Base-by-base conservation (phyloP, 768 basidiomycete genomes). In the Kwoniella sp. region DNA sequence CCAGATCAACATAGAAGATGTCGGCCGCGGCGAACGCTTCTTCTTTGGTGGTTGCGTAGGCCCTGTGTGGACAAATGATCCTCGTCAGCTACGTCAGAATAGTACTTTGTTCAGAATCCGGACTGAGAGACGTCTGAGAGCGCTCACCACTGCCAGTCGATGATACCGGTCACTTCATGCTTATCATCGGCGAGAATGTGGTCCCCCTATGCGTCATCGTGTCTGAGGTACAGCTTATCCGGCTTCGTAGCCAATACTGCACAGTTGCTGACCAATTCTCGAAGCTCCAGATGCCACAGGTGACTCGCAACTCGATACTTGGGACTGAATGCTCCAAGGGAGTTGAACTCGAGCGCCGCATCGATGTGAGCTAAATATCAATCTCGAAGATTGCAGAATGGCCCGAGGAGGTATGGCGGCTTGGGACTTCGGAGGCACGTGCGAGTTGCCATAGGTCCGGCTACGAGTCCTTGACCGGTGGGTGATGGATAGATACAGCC, bases 61-160 rank as follows among this genome's bases (percentile, higher is more conserved):
- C 64, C 57, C 58, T 65, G 30, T 4, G 5, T 30, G 22, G 44
- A 13, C n/a, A n/a, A n/a, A n/a, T n/a, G n/a, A n/a, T n/a, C n/a
- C n/a, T n/a, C n/a, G n/a, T n/a, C n/a, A n/a, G n/a, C n/a, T n/a
- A n/a, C n/a, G n/a, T n/a, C n/a, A n/a, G n/a, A n/a, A n/a, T n/a
- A n/a, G n/a, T n/a, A n/a, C n/a, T n/a, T n/a, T n/a, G n/a, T n/a
- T n/a, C n/a, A n/a, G n/a, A n/a, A n/a, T n/a, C n/a, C n/a, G n/a
- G n/a, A 10, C 40, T 3, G 40, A 47, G 24, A 21, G 33, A 25
- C 7, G 36, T 44, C 22, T 19, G 19, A 50, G 8, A 2, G n/a
- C 10, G 13, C 59, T 50, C 30, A 66, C 65, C 65, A 72, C 50
- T 80, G 79, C 79, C 79, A 79, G 54, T 80, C 72, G 40, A 80